Evolutionary conservation across 73 alveolate species (phyloP).

Genomic region (Stentor coeruleus): DNA sequence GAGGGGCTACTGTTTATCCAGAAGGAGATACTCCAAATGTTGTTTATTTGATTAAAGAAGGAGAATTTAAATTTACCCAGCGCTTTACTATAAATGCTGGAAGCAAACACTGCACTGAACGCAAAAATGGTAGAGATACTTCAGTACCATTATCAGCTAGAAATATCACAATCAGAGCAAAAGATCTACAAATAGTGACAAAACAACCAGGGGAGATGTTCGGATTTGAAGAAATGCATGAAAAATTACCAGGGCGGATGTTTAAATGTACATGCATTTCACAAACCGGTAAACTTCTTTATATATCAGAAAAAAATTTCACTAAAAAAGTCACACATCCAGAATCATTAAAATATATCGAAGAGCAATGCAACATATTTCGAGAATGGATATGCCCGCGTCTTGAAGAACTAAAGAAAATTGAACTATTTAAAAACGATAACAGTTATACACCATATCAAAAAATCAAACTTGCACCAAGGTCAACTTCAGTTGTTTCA

Average conservation of each 20-base stretch:
- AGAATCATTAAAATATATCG: background rate
- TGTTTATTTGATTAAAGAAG: constrained; percentile 15
- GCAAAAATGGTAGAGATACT: no score
- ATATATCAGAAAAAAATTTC: background rate
- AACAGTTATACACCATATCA: background rate
- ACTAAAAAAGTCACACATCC: background rate
- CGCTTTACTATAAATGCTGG: no score
- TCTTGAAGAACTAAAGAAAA: background rate
- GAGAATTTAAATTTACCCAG: background rate
- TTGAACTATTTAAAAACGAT: background rate
- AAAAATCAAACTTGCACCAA: background rate
- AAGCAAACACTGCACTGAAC: no score
- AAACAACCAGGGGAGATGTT: constrained; percentile 5
- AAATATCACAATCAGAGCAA: no score
- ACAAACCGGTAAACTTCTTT: background rate
- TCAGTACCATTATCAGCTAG: no score
- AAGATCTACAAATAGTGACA: background rate
- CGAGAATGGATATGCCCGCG: background rate
- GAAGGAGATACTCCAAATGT: constrained; percentile 1
- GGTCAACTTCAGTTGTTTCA: no score
- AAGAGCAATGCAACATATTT: background rate
- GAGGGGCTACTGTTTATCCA: background rate
- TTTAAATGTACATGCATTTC: background rate
- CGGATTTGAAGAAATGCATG: background rate
- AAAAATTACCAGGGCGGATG: background rate